Conservation (phyloP, 345 rosid genomes). For the Firmiana major region DNA sequence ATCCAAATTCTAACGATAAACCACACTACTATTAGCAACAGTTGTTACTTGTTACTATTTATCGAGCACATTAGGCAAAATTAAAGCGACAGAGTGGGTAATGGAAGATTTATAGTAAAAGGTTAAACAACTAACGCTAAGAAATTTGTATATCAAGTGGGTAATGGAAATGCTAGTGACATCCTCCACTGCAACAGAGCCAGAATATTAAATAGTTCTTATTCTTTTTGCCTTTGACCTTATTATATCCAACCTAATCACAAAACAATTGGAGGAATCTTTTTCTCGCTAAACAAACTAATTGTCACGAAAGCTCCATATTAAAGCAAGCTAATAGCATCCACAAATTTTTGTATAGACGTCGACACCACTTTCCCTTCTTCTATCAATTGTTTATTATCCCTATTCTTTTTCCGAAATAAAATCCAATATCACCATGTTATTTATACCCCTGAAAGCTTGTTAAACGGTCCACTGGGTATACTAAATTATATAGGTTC, state of each 20-base stretch:
- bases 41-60: too few relatives aligned
- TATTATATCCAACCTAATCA: not conserved
- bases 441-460: constrained; percentile 30
- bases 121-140: not conserved
- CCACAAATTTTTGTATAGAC: constrained; percentile 33
- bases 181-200: not conserved
- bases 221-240: not conserved
- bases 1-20: too few relatives aligned
- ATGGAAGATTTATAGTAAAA: too few relatives aligned
- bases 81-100: too few relatives aligned
- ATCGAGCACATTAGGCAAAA: too few relatives aligned
- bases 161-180: not conserved
- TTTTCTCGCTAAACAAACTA: constrained; percentile 1
- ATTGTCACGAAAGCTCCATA: constrained; percentile 1
- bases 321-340: constrained; percentile 4
- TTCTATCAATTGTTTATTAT: constrained; percentile 12
- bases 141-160: not conserved
- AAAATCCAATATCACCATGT: constrained; percentile 3
- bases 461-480: constrained; percentile 16
- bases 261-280: not conserved
- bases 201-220: not conserved
- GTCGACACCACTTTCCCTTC: constrained; percentile 25
- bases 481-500: not conserved
- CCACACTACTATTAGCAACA: too few relatives aligned
- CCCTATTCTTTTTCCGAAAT: constrained; percentile 9